Evolutionary conservation across 1,284 basidiomycete species (phyloP).

Genomic region (Amylostereum areolatum): DNA sequence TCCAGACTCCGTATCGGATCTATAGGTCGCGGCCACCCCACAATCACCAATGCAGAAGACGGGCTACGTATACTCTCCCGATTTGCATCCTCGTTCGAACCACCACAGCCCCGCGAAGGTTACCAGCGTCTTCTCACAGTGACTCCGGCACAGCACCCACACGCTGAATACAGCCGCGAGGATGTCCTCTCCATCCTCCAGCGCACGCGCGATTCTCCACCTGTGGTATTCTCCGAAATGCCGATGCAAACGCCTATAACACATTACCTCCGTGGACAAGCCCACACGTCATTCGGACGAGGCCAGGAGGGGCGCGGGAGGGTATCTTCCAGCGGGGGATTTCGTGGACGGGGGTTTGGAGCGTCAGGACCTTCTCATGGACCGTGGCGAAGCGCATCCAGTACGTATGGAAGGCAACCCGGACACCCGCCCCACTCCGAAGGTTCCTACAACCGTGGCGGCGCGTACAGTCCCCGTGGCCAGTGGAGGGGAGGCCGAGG

Average conservation of each 20-base stretch:
- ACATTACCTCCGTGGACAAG: slow-evolving; percentile 4
- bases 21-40: slow-evolving; percentile 62
- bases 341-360: not conserved
- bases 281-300: no score
- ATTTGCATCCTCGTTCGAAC: slow-evolving; percentile 50
- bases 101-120: slow-evolving; percentile 52
- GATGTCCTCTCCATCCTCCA: slow-evolving; percentile 47
- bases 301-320: not conserved
- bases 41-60: slow-evolving; percentile 52
- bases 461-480: no score
- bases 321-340: not conserved
- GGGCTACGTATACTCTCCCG: slow-evolving; percentile 52
- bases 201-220: slow-evolving; percentile 39
- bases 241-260: slow-evolving; percentile 2
- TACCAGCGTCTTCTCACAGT: slow-evolving; percentile 54
- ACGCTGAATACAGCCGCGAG: slow-evolving; percentile 39
- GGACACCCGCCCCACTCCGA: no score
- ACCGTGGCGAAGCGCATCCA: no score
- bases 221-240: not conserved
- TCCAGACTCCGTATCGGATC: no score
- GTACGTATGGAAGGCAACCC: no score
- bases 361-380: no score
- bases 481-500: no score
- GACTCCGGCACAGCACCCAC: slow-evolving; percentile 42
- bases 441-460: no score